These are phyloP conservation scores for Tribonema minus DNA, from an alignment of 108 stramenopile species.

Conservation along the genomic window DNA sequence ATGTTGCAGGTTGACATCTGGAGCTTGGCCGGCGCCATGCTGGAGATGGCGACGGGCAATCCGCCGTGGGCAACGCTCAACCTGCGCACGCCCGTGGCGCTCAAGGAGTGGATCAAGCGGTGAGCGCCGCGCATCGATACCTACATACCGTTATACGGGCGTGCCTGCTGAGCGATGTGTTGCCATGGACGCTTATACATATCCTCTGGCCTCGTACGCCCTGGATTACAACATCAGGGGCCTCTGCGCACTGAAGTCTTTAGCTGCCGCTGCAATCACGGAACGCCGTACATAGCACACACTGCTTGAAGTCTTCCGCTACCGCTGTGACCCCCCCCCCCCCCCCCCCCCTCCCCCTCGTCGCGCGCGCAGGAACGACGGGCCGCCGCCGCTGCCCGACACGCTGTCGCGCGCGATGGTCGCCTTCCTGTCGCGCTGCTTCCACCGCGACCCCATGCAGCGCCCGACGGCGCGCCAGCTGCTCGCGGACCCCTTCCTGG, in stretches of 20 bases:
- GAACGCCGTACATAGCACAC: no score
- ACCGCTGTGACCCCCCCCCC: no score
- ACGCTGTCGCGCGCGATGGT: slow-evolving; percentile 1
- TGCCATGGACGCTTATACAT: no score
- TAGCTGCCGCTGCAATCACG: no score
- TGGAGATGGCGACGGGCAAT: slow-evolving; percentile 44
- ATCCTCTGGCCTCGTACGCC: no score
- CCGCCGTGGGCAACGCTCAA: slow-evolving; percentile 46
- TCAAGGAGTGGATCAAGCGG: slow-evolving; percentile 33
- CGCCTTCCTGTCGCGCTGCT: slow-evolving; percentile 40
- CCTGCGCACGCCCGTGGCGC: slow-evolving; percentile 43
- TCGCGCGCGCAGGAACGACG: slow-evolving; percentile 11
- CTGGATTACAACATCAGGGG: no score
- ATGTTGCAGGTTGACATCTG: slow-evolving; percentile 20
- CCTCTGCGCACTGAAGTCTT: no score
- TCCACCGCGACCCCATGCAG: slow-evolving; percentile 24
- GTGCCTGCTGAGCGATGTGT: no score
- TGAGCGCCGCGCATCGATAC: no score
- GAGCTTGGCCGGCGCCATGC: slow-evolving; percentile 40
- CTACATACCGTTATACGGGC: no score
- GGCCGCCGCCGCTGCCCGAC: slow-evolving; percentile 38
- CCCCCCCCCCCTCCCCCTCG: no score
- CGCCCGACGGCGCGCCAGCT: slow-evolving; percentile 34
- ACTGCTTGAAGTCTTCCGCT: no score
- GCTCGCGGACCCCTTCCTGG: slow-evolving; percentile 35